Percentiles rank a stretch among this genome's conserved stretches.
Evolutionary conservation across 768 basidiomycete species (phyloP).

Genomic region (Pleurotus pulmonarius): DNA sequence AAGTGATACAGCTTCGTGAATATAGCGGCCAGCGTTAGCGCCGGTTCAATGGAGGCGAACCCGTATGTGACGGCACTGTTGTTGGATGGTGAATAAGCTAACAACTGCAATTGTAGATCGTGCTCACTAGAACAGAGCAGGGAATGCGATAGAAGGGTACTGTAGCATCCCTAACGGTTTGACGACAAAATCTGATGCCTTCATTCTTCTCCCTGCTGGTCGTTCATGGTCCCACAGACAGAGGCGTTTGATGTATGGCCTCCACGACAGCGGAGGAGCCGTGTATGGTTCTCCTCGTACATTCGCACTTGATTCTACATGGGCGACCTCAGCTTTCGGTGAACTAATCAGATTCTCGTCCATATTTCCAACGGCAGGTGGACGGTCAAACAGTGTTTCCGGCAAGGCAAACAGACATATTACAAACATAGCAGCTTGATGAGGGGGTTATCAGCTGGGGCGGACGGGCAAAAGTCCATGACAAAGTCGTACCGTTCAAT

Average conservation of each 20-base stretch:
- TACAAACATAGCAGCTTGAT: slow-evolving; percentile 23
- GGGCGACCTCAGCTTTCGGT: too few species aligned
- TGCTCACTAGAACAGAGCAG: slow-evolving; percentile 31
- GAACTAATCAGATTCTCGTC: too few species aligned
- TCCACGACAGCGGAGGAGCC: slow-evolving; percentile 22
- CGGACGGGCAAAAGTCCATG: neutral
- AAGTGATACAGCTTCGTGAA: slow-evolving; percentile 34
- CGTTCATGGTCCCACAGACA: slow-evolving; percentile 27
- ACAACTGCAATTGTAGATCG: neutral
- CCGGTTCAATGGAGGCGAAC: slow-evolving; percentile 36
- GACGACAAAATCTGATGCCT: slow-evolving; percentile 24
- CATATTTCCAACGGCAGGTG: neutral
- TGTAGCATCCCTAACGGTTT: slow-evolving; percentile 34
- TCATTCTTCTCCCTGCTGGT: slow-evolving; percentile 22
- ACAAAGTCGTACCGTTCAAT: slow-evolving; percentile 23
- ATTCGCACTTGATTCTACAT: too few species aligned
- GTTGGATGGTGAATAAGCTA: neutral
- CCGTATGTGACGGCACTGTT: slow-evolving; percentile 30
- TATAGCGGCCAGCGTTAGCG: slow-evolving; percentile 31
- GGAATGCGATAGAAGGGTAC: slow-evolving; percentile 36
- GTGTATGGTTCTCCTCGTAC: slow-evolving; percentile 13
- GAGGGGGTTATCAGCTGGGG: neutral
- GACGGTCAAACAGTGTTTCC: slow-evolving; percentile 36
- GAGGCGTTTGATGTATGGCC: slow-evolving; percentile 22
- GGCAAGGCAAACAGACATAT: slow-evolving; percentile 35